Evolutionary conservation across 2,329 filamentous ascomycete species (phyloP).

Genomic region (Davidsoniella virescens): DNA sequence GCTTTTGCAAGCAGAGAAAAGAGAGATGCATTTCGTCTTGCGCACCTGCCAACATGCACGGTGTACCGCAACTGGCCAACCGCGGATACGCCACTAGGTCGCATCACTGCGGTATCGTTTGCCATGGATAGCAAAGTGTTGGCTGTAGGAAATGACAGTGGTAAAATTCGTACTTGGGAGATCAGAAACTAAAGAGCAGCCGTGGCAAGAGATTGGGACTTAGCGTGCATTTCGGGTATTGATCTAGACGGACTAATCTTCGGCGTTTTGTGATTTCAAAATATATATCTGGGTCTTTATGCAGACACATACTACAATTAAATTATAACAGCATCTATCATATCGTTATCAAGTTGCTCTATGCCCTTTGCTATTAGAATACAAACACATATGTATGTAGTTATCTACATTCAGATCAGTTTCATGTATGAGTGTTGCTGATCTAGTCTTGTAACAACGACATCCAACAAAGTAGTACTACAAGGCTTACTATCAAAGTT

Average conservation of each 20-base stretch:
- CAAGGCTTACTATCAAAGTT: too few relatives aligned
- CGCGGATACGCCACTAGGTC: conserved; percentile 68
- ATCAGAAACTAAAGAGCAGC: conserved; percentile 41
- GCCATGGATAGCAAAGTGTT: conserved; percentile 50
- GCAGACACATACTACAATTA: too few relatives aligned
- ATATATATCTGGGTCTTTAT: not conserved
- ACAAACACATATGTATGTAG: too few relatives aligned
- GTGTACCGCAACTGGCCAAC: conserved; percentile 98
- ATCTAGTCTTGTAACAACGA: too few relatives aligned
- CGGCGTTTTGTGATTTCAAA: conserved; percentile 9
- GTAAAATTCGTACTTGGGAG: conserved; percentile 84
- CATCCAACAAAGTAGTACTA: too few relatives aligned
- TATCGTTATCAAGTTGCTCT: too few relatives aligned
- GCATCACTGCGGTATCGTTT: conserved; percentile 61
- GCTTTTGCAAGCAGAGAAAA: conserved; percentile 77
- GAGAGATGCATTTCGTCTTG: conserved; percentile 71
- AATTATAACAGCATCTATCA: too few relatives aligned
- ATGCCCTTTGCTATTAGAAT: too few relatives aligned
- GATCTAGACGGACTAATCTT: conserved; percentile 11
- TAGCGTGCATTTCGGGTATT: conserved; percentile 6
- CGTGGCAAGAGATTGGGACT: conserved; percentile 2
- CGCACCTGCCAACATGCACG: conserved; percentile 81
- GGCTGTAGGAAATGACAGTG: conserved; percentile 75
- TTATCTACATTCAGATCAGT: too few relatives aligned
- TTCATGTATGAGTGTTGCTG: too few relatives aligned